These are phyloP conservation scores for Termitomyces sp. DNA, from an alignment of 768 basidiomycete species.

Conservation along the genomic window DNA sequence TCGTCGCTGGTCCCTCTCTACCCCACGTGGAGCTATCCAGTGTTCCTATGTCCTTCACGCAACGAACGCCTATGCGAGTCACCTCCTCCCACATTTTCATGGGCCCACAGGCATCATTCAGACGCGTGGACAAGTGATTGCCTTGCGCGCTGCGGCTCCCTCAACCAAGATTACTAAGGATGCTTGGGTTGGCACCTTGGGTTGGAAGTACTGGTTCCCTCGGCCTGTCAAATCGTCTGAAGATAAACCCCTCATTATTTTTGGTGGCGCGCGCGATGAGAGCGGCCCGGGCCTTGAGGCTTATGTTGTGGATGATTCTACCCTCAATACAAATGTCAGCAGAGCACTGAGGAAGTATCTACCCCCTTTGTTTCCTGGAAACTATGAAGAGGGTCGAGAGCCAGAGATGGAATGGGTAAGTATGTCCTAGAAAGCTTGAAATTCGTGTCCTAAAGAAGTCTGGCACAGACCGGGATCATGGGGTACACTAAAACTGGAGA, in stretches of 20 bases:
- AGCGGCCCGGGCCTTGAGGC: slow-evolving; percentile 41
- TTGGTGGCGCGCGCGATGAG: slow-evolving; percentile 63
- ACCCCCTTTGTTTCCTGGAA: slow-evolving; percentile 49
- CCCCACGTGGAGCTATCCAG: slow-evolving; percentile 58
- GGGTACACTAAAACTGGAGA: slow-evolving; percentile 57
- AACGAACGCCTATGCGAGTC: slow-evolving; percentile 79
- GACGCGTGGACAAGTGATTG: slow-evolving; percentile 63
- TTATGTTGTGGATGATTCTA: slow-evolving; percentile 54
- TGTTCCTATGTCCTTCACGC: slow-evolving; percentile 75
- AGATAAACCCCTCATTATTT: slow-evolving; percentile 54
- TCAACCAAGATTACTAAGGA: slow-evolving; percentile 33
- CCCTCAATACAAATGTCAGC: slow-evolving; percentile 42
- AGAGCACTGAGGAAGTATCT: slow-evolving; percentile 52
- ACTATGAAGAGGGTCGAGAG: slow-evolving; percentile 40
- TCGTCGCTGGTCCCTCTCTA: slow-evolving; percentile 51
- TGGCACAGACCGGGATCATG: slow-evolving; percentile 75
- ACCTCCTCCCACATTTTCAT: slow-evolving; percentile 67
- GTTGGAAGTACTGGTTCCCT: slow-evolving; percentile 82
- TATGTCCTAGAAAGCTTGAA: slow-evolving; percentile 1
- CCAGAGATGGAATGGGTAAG: slow-evolving; percentile 83
- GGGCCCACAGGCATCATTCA: slow-evolving; percentile 58
- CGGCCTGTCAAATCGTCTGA: slow-evolving; percentile 36
- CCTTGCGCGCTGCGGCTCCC: slow-evolving; percentile 32
- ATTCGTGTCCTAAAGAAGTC: neutral
- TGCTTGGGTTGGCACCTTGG: slow-evolving; percentile 47